These are phyloP conservation scores for Colletotrichum acutatum DNA, from an alignment of 2,329 filamentous ascomycete species.

Conservation along the genomic window DNA sequence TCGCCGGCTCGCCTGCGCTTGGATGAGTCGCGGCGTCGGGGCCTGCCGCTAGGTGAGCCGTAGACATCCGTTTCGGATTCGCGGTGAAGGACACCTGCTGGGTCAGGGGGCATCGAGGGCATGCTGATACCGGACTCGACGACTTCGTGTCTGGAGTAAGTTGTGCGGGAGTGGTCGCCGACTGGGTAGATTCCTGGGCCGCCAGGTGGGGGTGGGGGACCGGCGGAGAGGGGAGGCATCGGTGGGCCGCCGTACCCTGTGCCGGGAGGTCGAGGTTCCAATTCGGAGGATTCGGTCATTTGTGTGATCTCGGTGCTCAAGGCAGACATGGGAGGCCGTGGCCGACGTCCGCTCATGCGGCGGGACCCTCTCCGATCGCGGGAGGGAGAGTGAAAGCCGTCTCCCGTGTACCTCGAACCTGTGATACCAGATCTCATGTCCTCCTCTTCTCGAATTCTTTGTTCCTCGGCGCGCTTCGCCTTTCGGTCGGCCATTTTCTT, in stretches of 20 bases:
- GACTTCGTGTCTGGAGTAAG: conserved; percentile 52
- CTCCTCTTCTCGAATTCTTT: conserved; percentile 59
- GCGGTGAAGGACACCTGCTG: conserved; percentile 52
- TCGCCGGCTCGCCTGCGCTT: conserved; percentile 58
- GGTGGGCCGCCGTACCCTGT: conserved; percentile 45
- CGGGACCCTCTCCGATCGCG: conserved; percentile 39
- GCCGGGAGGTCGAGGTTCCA: conserved; percentile 51
- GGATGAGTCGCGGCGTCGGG: conserved; percentile 56
- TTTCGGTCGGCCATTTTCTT: conserved; percentile 71
- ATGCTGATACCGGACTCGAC: conserved; percentile 48
- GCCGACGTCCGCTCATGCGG: conserved; percentile 40
- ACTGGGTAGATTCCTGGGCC: conserved; percentile 30
- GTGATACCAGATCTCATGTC: conserved; percentile 69
- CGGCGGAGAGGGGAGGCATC: conserved; percentile 49
- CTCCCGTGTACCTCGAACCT: conserved; percentile 75
- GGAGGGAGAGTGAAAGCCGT: conserved; percentile 66
- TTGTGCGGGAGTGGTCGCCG: conserved; percentile 43
- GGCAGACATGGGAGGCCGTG: conserved; percentile 40
- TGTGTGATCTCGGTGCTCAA: conserved; percentile 35
- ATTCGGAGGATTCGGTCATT: conserved; percentile 48
- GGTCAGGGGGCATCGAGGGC: conserved; percentile 60
- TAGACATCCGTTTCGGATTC: conserved; percentile 57
- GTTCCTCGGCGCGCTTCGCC: conserved; percentile 59
- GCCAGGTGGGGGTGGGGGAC: conserved; percentile 39
- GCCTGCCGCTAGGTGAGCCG: conserved; percentile 52